Percentiles rank a stretch among this genome's conserved stretches.
Conservation (phyloP, 2,329 filamentous ascomycete species). For the Cryphonectria naterciae region DNA sequence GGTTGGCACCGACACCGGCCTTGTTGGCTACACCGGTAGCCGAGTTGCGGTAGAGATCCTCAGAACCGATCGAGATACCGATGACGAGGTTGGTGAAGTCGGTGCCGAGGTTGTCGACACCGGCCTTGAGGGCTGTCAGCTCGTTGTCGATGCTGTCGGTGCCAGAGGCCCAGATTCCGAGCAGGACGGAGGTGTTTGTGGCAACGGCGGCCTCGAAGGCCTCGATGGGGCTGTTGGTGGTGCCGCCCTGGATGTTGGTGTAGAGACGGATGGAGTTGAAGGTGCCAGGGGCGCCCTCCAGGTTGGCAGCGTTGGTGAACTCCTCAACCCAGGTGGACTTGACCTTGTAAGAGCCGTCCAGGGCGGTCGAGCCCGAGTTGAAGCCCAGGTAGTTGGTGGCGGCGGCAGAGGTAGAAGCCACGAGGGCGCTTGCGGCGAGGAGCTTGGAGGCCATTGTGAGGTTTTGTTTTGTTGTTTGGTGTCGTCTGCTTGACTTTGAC, state of each 20-base stretch:
- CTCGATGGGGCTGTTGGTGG: constrained; percentile 65
- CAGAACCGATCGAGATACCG: constrained; percentile 83
- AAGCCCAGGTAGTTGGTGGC: constrained; percentile 61
- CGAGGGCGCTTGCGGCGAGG: constrained; percentile 20
- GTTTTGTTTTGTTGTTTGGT: not conserved
- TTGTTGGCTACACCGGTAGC: constrained; percentile 68
- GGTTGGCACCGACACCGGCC: constrained; percentile 65
- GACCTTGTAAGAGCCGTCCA: constrained; percentile 61
- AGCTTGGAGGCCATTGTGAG: constrained; percentile 23
- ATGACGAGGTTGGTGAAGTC: constrained; percentile 69
- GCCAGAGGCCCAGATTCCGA: constrained; percentile 82
- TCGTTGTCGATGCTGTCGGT: constrained; percentile 72
- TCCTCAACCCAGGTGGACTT: constrained; percentile 71
- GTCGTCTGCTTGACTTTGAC: not conserved
- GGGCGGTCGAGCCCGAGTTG: constrained; percentile 72
- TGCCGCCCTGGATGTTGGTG: constrained; percentile 73
- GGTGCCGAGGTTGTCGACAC: constrained; percentile 70
- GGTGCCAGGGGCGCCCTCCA: constrained; percentile 63
- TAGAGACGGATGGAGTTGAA: constrained; percentile 76
- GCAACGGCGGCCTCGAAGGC: constrained; percentile 83
- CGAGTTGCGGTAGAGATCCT: constrained; percentile 83
- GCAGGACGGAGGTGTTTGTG: constrained; percentile 76
- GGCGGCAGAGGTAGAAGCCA: constrained; percentile 21
- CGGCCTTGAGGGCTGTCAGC: constrained; percentile 69
- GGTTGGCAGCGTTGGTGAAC: constrained; percentile 67